Base-by-base conservation (phyloP, 129 eudicot species). In the Flaveria bidentis region DNA sequence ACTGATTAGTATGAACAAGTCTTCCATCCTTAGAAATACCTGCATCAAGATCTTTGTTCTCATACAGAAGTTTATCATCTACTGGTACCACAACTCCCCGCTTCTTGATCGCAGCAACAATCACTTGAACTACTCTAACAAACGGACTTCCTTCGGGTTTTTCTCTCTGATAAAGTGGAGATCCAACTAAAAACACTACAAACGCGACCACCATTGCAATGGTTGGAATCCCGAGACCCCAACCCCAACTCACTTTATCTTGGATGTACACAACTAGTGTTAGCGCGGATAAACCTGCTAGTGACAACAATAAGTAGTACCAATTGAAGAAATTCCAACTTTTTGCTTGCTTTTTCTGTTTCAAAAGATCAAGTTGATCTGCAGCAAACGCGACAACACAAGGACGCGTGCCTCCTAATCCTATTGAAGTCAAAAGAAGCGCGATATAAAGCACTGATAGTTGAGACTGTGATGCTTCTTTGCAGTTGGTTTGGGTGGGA, bases 321-420 rank as follows among this genome's bases (percentile, higher is more conserved):
- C 69, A 67, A 10, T 82, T 82, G 76, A 82, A 82, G 56, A 82
- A 82, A 66, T 82, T 78, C 86, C 86, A 82, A 6, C 20, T 72
- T 65, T 61, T 66, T 3, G 76, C 28, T 33, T 66, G 75, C 4
- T 50, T 17, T 72, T 82, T 82, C 45, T 25, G 13, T 57, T 82
- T 82, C 33, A 53, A 45, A 13, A 67, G 67, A 60, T 82, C 86
- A 6, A 82, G 73, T 53, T 82, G 86, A 67, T 82, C 86, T 22
- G 86, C 86, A 12, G 86, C 86, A 77, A 82, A 82, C 1, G 88
- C 80, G 14, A 82, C 81, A 9, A 85, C 88, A 64, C 84, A 82
- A 1, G 88, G 88, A 20, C 83, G 60, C 6, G 72, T 85, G 6
- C 88, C 88, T 9, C 85, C 88, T 42, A 73, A 56, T 2, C 88